A percentile compares a stretch with the other conserved stretches of the same genome.
phyloP scores from a whole-genome alignment of 352 stramenopile species.

The Pythium monospermum region DNA sequence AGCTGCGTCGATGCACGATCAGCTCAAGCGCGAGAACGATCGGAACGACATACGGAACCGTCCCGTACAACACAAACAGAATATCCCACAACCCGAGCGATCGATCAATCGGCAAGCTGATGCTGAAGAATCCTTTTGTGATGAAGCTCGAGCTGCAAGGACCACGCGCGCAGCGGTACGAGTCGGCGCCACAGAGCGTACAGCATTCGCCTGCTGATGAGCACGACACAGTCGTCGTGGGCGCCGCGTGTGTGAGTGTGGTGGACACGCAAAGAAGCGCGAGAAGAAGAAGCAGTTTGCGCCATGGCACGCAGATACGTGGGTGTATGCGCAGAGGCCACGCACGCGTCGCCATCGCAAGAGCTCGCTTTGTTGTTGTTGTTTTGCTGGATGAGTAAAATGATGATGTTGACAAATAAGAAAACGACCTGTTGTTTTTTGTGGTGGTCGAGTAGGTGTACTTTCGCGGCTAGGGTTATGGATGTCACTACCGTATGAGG shows the following conservation, averaged over 20 bases:
- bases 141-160: slow-evolving; percentile 43
- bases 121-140: slow-evolving; percentile 45
- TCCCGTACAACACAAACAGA: slow-evolving; percentile 44
- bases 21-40: slow-evolving; percentile 36
- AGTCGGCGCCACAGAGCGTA: slow-evolving; percentile 35
- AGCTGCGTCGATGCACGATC: slow-evolving; percentile 36
- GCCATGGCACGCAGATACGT: neutral
- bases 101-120: slow-evolving; percentile 35
- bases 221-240: neutral
- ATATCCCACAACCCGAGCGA: slow-evolving; percentile 42
- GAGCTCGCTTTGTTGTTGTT: no score
- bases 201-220: slow-evolving; percentile 29
- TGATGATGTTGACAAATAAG: no score
- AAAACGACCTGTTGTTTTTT: no score
- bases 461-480: no score
- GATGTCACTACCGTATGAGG: no score
- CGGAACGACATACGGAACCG: slow-evolving; percentile 49
- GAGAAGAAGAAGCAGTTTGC: neutral
- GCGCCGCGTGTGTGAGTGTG: neutral
- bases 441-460: no score
- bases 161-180: slow-evolving; percentile 40
- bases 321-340: no score
- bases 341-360: no score
- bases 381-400: no score
- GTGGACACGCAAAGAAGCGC: neutral